Base-by-base conservation (phyloP, 257 asterid genomes). In the Primulina tabacum region DNA sequence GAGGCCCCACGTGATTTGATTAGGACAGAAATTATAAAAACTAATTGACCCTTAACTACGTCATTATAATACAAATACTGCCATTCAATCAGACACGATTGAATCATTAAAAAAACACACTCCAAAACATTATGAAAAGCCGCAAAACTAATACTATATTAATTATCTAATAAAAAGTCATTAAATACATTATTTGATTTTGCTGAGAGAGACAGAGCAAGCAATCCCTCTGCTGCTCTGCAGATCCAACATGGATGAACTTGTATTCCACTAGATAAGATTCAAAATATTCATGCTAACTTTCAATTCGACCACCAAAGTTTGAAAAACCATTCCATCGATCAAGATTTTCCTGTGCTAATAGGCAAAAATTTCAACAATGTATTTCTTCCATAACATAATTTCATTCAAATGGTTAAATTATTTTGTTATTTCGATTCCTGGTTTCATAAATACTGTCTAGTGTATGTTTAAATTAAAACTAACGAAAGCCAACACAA, bases 1-100 rank as follows among this genome's bases (percentile, higher is more conserved):
- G 85, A 67, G 76, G 60, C 78, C 87, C 92, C 97, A 90, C 86
- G 97, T 90, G 98, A 82, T 68, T 86, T 81, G 95, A 87, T 87
- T 84, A 86, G 82, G 89, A 84, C 86, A 86, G 73, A 66, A 76
- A 84, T 69, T 87, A 82, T 24, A 63, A 78, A 64, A 37, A 85
- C 18, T 71, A 76, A 71, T 66, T 77, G 71, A 60, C 53, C 74
- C 80, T 71, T 67, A 73, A 80, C 80, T 62, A 76, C 86, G 75
- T 77, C 96, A 82, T 77, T 79, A 72, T 75, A 85, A 75, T 70
- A 80, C 72, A 79, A 82, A 71, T 67, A 77, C 69, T 82, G 84
- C 80, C 92, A 90, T 82, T 86, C 85, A 85, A 60, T 75, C 78
- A 82, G 82, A 79, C 90, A 80, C 85, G 88, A 75, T 33, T 53